These are phyloP conservation scores for Gastrodia elata DNA, from an alignment of 106 monocot species.

Conservation along the genomic window DNA sequence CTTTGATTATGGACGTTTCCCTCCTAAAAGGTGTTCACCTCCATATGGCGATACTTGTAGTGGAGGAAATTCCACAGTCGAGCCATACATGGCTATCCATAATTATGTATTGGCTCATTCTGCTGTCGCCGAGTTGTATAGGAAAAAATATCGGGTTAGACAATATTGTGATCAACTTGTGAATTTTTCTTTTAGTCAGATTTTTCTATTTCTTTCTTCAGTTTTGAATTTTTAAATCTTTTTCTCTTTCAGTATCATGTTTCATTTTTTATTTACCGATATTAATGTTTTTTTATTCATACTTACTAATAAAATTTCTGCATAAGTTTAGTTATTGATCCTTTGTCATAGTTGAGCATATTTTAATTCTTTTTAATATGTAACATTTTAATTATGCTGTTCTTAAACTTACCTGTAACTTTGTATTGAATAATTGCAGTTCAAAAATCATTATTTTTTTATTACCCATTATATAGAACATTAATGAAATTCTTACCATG, in stretches of 20 bases:
- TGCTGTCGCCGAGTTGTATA: slow-evolving; percentile 26
- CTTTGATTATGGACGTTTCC: slow-evolving; percentile 32
- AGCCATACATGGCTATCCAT: slow-evolving; percentile 46
- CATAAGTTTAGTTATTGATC: background rate
- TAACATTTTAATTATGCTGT: background rate
- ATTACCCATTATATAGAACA: background rate
- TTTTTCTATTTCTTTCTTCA: too few species aligned
- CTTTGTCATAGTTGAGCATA: background rate
- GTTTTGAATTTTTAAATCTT: too few species aligned
- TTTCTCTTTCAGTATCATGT: too few species aligned
- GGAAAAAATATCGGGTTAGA: slow-evolving; percentile 40
- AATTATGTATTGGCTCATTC: slow-evolving; percentile 43
- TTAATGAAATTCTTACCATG: background rate
- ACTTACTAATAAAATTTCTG: background rate
- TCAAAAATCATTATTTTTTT: background rate
- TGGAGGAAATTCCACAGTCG: slow-evolving; percentile 37
- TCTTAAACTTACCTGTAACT: background rate
- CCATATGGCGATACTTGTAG: slow-evolving; percentile 54
- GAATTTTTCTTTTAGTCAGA: too few species aligned
- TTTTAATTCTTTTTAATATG: background rate
- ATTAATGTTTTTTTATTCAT: background rate
- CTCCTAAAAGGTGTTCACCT: slow-evolving; percentile 30
- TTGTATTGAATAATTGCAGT: too few species aligned
- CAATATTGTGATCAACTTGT: background rate
- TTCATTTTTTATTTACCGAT: background rate